Base-by-base conservation (phyloP, 139 green algal genomes). In the Chlamydomonas sphaeroides region DNA sequence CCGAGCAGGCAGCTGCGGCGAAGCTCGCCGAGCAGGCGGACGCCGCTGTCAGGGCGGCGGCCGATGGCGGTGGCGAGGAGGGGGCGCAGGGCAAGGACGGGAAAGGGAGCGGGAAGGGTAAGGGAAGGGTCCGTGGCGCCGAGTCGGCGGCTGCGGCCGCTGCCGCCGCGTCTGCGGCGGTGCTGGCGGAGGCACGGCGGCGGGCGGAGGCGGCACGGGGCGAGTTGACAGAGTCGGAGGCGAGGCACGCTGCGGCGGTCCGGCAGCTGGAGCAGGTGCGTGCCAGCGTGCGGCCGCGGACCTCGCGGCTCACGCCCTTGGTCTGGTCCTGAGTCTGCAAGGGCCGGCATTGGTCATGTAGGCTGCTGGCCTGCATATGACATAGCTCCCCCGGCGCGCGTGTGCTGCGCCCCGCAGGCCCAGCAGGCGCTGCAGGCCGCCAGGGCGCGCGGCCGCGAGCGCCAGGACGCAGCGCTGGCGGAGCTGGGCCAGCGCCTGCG, bases 21-120 rank as follows among this genome's bases (percentile, higher is more conserved):
- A 30, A 75, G 67, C 15, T 33, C 8, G 70, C 56, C 28, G 80
- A 85, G 5, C 53, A 76, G 65, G 73, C 72, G 51, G 48, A 33
- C 0, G 11, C 38, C 32, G n/a, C n/a, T n/a, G 73, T 65, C 17
- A 42, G 25, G 26, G 53, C 57, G 0, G 36, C 26, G 17, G 74
- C 25, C 18, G 20, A 42, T 20, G 59, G 74, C 39, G 30, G 62
- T 15, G 26, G 10, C 0, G 59, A 10, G 10, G 18, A 23, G 14
- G n/a, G 45, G n/a, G 30, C 59, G 30, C 39, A 62, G 74, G n/a
- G n/a, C n/a, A n/a, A n/a, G n/a, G n/a, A n/a, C n/a, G n/a, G n/a
- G n/a, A n/a, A n/a, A n/a, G n/a, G n/a, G n/a, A n/a, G n/a, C n/a
- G n/a, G n/a, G n/a, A n/a, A n/a, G n/a, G n/a, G n/a, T n/a, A n/a